Base-by-base conservation (phyloP, 768 basidiomycete genomes). In the Lentinula raphanica region DNA sequence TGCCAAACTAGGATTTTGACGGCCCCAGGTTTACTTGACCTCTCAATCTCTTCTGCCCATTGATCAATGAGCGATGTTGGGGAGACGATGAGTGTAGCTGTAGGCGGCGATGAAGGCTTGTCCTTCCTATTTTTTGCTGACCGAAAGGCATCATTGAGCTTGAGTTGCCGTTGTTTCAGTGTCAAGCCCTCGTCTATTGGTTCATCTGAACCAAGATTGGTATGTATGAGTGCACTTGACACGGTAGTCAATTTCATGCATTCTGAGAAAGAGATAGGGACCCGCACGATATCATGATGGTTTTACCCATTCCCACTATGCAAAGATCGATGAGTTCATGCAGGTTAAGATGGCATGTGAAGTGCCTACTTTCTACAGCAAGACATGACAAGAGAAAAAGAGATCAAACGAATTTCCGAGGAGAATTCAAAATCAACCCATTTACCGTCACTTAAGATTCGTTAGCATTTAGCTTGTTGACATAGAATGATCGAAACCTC, bases 301-400 rank as follows among this genome's bases (percentile, higher is more conserved):
- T 93, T 74, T 95, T 95, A 6, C 93, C 93, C 84, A 95, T 89
- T n/a, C 92, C 92, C 92, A 94, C 91, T 92, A 54, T 42, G 50
- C 27, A 44, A 49, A 49, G 31, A 19, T 5, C 5, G 25, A 15
- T 32, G 21, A 45, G 23, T 40, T 12, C n/a, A 25, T 49, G 42
- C 38, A 35, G 9, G 23, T 17, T 21, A 8, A 60, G n/a, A 38
- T 50, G 45, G 49, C 40, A 62, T 53, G 42, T 21, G 19, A 56
- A 39, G 21, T 39, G 66, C 81, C 64, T 67, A 84, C 82, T 84
- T 70, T 85, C 84, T 84, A 57, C n/a, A n/a, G 32, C 53, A 28
- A 58, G 53, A 35, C 17, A n/a, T 38, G 48, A 28, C 23, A 21
- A 13, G 32, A 35, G 2, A 28, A 29, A 35, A 35, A 13, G 5